A percentile compares a stretch with the other conserved stretches of the same genome.
Conservation (phyloP, 73 alveolate genomes). For the Breviolum minutum region DNA sequence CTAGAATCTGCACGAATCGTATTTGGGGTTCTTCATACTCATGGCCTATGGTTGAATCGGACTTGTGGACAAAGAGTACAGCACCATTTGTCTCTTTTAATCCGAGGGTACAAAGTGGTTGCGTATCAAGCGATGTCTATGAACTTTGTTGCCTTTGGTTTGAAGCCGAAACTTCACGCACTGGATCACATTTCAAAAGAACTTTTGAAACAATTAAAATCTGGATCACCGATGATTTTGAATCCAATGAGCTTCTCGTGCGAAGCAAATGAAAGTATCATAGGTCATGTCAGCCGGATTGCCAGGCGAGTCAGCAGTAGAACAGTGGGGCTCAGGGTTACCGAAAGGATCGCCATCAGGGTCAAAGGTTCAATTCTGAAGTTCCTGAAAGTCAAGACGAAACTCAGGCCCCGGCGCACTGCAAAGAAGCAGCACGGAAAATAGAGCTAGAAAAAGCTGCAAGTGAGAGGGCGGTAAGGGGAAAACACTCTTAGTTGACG, state of each 20-base stretch:
- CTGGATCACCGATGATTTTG: background rate
- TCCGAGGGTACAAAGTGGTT: background rate
- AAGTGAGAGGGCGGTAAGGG: too few species aligned
- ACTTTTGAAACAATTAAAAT: background rate
- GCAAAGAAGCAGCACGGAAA: too few species aligned
- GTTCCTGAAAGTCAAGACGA: background rate
- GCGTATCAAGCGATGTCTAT: background rate
- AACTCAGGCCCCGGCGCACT: background rate
- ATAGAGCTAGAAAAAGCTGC: too few species aligned
- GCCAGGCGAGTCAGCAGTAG: background rate
- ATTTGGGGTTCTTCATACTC: background rate
- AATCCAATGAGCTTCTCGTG: background rate
- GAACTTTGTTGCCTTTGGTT: background rate
- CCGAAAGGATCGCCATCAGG: background rate
- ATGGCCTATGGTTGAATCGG: background rate
- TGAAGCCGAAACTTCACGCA: constrained; percentile 16
- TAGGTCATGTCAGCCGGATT: background rate
- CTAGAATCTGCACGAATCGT: background rate
- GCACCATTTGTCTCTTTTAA: background rate
- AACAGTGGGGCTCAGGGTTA: background rate
- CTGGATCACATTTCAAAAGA: background rate
- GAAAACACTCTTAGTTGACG: too few species aligned
- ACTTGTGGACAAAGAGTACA: background rate
- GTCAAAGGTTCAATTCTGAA: background rate
- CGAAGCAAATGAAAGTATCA: background rate